phyloP scores from a whole-genome alignment of 176 grass and related monocot genomes.

The sorghum (Sorghum bicolor) region Sorghum_bicolor_NCBIv3 NC_012875.2:52950501-52951000 shows the following conservation, averaged over 20 bases:
- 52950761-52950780: slow-evolving; percentile 5
- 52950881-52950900: neutral
- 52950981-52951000: neutral
- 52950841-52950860: neutral
- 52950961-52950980: neutral
- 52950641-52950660: slow-evolving; percentile 58
- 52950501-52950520: neutral
- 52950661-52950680: slow-evolving; percentile 63
- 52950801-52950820: neutral
- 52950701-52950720: slow-evolving; percentile 68
- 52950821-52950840: neutral
- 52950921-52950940: neutral
- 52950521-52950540: neutral
- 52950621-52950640: slow-evolving; percentile 71
- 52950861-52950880: neutral
- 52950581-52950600: slow-evolving; percentile 54
- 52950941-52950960: neutral
- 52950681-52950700: slow-evolving; percentile 77
- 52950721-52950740: slow-evolving; percentile 68
- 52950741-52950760: neutral
- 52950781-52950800: slow-evolving; percentile 53
- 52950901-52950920: neutral
- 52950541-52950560: neutral
- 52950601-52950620: slow-evolving; percentile 98
- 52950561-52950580: slow-evolving; percentile 5